Percentiles rank a stretch among this genome's conserved stretches.
phyloP scores from a whole-genome alignment of 768 basidiomycete species.

The Mycena rebaudengoi region DNA sequence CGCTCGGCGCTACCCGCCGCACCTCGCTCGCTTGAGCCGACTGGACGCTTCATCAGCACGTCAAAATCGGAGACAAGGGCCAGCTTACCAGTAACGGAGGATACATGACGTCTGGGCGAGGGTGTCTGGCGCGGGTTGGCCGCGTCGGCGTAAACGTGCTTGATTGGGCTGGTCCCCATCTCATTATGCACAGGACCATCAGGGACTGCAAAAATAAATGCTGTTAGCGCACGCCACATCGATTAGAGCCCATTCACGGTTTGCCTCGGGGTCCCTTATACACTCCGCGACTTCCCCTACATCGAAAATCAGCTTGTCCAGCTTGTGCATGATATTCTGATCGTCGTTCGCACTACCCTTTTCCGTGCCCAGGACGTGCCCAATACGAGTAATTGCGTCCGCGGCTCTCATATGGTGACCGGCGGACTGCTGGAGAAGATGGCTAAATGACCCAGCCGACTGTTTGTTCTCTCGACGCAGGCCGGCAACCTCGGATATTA shows the following conservation, averaged over 20 bases:
- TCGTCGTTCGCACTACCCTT: conserved; percentile 22
- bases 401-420: no score
- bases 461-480: conserved; percentile 18
- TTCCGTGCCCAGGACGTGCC: conserved; percentile 22
- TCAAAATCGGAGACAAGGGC: background rate
- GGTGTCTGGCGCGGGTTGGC: conserved; percentile 4
- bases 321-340: conserved; percentile 19
- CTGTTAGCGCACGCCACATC: background rate
- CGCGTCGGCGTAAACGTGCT: background rate
- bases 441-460: conserved; percentile 8
- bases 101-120: background rate
- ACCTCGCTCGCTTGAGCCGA: no score
- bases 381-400: no score
- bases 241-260: conserved; percentile 7
- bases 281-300: conserved; percentile 33
- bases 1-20: no score
- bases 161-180: conserved; percentile 17
- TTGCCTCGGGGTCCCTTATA: conserved; percentile 31
- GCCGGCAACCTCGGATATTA: conserved; percentile 14
- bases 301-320: conserved; percentile 30
- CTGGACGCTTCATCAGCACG: background rate
- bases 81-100: conserved; percentile 7
- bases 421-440: conserved; percentile 27
- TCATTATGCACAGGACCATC: conserved; percentile 15
- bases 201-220: background rate